phyloP scores from a whole-genome alignment of 108 stramenopile species.

The Pseudonitzschia multiseries region DNA sequence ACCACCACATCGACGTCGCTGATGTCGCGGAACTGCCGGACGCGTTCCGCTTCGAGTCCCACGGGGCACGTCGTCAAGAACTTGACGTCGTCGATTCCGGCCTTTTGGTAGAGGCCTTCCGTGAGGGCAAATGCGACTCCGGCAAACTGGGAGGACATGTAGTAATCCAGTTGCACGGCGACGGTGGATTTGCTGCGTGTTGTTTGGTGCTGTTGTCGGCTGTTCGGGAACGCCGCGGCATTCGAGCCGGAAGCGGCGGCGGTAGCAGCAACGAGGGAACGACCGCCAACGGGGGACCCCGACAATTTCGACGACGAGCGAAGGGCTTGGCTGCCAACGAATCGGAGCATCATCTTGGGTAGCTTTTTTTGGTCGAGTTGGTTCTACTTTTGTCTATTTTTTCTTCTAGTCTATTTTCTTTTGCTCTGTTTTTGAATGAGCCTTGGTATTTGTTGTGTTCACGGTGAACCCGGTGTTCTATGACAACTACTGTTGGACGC shows the following conservation, averaged over 20 bases:
- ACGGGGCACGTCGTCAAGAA: conserved; percentile 51
- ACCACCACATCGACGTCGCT: conserved; percentile 23
- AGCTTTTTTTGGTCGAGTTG: neutral
- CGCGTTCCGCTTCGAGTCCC: conserved; percentile 32
- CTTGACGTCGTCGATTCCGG: conserved; percentile 32
- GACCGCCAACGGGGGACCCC: neutral
- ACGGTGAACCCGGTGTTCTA: conserved; percentile 15
- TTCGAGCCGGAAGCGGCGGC: neutral
- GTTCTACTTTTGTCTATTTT: neutral
- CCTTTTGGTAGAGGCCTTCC: conserved; percentile 29
- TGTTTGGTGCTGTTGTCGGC: neutral
- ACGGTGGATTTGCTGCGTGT: conserved; percentile 17
- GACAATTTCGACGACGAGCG: neutral
- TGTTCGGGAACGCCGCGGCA: neutral
- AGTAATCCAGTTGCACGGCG: conserved; percentile 46
- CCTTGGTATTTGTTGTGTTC: too few species aligned
- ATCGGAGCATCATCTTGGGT: neutral
- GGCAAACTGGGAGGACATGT: conserved; percentile 45
- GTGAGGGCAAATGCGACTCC: conserved; percentile 38
- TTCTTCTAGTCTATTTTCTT: neutral
- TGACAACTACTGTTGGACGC: conserved; percentile 4
- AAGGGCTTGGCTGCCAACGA: neutral
- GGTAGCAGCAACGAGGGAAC: too few species aligned
- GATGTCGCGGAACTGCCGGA: conserved; percentile 22
- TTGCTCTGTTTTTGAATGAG: neutral